Base-by-base conservation (phyloP, 805 yeast species). In the Grigorovia jiainica region DNA sequence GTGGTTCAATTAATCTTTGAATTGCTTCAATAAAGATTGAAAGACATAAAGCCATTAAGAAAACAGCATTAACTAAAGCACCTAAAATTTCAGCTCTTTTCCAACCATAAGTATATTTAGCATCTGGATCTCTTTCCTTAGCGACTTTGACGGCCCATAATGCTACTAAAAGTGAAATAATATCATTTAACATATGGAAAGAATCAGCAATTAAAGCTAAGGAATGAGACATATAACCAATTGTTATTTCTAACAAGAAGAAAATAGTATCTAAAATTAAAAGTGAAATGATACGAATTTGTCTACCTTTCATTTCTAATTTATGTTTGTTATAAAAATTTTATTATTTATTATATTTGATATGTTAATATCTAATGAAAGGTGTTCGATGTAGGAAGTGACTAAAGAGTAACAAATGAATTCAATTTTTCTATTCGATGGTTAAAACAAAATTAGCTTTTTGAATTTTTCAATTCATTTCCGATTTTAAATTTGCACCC, bases 31-130 rank as follows among this genome's bases (percentile, higher is more conserved):
- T 78, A 52, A 85, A 75, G 49, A 90, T 92, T 21, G 96, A 81
- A 57, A 92, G 80, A 60, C 98, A 90, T 47, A 90, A 72, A 1
- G 97, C 97, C 49, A 92, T 70, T 49, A 90, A 63, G 54, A 92
- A 92, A 9, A 92, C 97, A 3, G 97, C 96, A 58, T 90, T 90
- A 51, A 90, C 76, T 46, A 90, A 71, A 7, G 98, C 98, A 43
- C 98, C 98, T 46, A 90, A 70, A 40, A 90, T 89, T 63, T 90
- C 98, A 6, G 97, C 97, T 51, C 98, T 74, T 62, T 90, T 95
- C 95, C 97, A 87, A n/a, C 98, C 98, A 56, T 92, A 90, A 2
- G 97, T 92, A 66, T 85, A 90, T 44, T 79, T 80, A 3, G 92
- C 81, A 58, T 87, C 92, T 1, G 95, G 92, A 24, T 79, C 77